Conservation (phyloP, 2,329 filamentous ascomycete genomes). For the Akanthomyces dipterigenus region DNA sequence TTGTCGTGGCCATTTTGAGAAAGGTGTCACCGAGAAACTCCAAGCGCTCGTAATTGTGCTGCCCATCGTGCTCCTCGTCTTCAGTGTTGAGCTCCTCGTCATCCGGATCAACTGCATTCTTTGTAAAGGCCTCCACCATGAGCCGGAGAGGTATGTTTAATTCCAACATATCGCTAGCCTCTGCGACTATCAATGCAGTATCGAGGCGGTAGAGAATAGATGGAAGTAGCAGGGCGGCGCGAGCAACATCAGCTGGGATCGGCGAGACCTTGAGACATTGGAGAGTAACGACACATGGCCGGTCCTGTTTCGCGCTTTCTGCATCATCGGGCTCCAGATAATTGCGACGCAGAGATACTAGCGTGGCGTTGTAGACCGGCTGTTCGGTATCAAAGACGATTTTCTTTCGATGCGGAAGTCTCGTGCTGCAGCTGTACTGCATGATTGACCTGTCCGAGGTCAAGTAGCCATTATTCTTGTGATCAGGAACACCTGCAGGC, state of each 20-base stretch:
- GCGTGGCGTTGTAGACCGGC: conserved; percentile 70
- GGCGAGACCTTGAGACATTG: conserved; percentile 72
- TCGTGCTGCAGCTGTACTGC: conserved; percentile 77
- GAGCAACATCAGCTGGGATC: conserved; percentile 63
- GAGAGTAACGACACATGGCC: conserved; percentile 62
- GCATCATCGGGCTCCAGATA: conserved; percentile 58
- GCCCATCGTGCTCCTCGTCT: conserved; percentile 72
- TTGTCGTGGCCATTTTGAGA: conserved; percentile 90
- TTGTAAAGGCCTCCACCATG: conserved; percentile 85
- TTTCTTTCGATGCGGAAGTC: conserved; percentile 48
- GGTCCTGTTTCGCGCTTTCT: conserved; percentile 21
- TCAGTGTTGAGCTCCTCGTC: conserved; percentile 67
- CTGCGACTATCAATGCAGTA: conserved; percentile 69
- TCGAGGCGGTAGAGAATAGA: conserved; percentile 81
- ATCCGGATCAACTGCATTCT: conserved; percentile 79
- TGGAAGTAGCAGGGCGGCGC: conserved; percentile 70
- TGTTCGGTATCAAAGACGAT: conserved; percentile 58
- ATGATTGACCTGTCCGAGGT: conserved; percentile 56
- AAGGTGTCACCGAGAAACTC: conserved; percentile 94
- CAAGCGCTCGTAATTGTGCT: conserved; percentile 82
- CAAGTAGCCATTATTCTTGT: conserved; percentile 37
- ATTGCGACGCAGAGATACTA: conserved; percentile 73
- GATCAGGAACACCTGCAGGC: conserved; percentile 46
- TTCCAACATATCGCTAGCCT: conserved; percentile 61
- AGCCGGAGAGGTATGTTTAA: conserved; percentile 59